These are phyloP conservation scores for Termitomyces sp. DNA, from an alignment of 768 basidiomycete species.

Conservation along the genomic window DNA sequence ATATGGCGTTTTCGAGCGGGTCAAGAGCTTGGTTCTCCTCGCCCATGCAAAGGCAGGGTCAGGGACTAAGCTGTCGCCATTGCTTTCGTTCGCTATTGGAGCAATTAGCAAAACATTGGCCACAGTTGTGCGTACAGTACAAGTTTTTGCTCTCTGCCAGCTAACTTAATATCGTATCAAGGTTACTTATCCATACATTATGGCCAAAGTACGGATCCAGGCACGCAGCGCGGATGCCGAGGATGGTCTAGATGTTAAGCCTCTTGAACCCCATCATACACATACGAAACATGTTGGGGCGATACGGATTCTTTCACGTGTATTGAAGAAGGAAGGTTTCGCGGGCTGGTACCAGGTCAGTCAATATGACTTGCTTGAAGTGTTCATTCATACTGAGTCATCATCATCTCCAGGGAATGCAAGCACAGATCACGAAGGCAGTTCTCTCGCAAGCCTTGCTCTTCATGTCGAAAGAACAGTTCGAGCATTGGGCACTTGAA, in stretches of 20 bases:
- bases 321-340: constrained; percentile 76
- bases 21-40: constrained; percentile 72
- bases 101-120: constrained; percentile 94
- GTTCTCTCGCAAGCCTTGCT: constrained; percentile 93
- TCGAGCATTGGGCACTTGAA: constrained; percentile 82
- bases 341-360: constrained; percentile 94
- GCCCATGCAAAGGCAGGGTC: constrained; percentile 46
- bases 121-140: constrained; percentile 68
- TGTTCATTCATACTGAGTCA: not conserved
- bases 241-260: constrained; percentile 37
- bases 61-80: constrained; percentile 68
- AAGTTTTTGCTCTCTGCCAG: not conserved
- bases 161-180: constrained; percentile 25
- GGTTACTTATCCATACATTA: constrained; percentile 95
- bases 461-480: constrained; percentile 97
- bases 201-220: constrained; percentile 96
- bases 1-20: constrained; percentile 90
- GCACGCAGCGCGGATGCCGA: constrained; percentile 66
- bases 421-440: constrained; percentile 94
- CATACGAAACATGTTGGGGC: constrained; percentile 66
- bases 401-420: constrained; percentile 71
- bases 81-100: constrained; percentile 81
- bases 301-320: constrained; percentile 67
- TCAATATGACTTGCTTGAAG: constrained; percentile 8
- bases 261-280: constrained; percentile 42